Conservation (phyloP, 768 basidiomycete species). For the Russula virescens region DNA sequence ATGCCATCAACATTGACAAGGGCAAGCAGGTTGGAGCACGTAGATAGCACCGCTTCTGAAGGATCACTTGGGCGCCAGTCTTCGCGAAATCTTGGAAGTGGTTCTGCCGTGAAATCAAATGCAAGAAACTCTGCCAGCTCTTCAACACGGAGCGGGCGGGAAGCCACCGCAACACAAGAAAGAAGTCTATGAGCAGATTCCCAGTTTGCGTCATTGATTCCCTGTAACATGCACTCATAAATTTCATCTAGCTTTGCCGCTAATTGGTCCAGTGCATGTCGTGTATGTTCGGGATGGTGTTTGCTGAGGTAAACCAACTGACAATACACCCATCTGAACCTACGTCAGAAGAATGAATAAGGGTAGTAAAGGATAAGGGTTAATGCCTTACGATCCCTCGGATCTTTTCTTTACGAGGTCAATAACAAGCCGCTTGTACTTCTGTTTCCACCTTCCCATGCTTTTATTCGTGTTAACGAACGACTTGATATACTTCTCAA, state of each 20-base stretch:
- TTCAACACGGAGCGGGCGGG: background rate
- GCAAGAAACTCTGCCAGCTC: background rate
- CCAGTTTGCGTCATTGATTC: background rate
- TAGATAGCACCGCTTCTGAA: background rate
- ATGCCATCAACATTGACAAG: background rate
- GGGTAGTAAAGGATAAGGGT: background rate
- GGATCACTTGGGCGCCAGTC: background rate
- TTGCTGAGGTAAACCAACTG: background rate
- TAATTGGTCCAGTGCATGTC: background rate
- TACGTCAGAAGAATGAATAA: background rate
- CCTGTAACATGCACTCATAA: background rate
- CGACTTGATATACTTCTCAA: background rate
- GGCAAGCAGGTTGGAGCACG: background rate
- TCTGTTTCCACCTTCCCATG: background rate
- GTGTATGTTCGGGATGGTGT: too few relatives aligned
- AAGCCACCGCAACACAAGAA: background rate
- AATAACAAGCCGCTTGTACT: background rate
- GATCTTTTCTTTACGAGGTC: background rate
- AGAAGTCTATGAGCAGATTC: background rate
- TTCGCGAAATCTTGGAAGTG: background rate
- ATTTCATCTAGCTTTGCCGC: background rate
- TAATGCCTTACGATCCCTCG: background rate
- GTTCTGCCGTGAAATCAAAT: background rate
- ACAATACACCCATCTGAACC: background rate
- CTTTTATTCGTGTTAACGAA: background rate